These are phyloP conservation scores for Serendipita sp. DNA, from an alignment of 768 basidiomycete species.

Conservation along the genomic window DNA sequence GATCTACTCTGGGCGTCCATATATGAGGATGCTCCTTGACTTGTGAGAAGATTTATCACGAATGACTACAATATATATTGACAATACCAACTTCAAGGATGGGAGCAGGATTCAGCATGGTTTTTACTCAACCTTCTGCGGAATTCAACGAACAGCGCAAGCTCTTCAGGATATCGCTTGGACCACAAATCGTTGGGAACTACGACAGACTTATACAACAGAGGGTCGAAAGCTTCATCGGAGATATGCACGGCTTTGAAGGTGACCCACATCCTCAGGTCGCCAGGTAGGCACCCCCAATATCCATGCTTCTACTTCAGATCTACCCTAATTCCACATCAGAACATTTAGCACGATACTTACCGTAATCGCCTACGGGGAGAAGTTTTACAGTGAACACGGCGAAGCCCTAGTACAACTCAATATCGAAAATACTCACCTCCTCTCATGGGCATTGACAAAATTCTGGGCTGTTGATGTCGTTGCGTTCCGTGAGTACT, in stretches of 20 bases:
- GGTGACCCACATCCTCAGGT: not conserved
- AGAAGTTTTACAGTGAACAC: not conserved
- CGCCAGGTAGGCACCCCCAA: not conserved
- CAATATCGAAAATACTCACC: not conserved
- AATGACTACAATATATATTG: not conserved
- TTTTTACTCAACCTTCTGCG: not conserved
- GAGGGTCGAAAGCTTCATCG: not conserved
- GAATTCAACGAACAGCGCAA: not conserved
- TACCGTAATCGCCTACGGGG: not conserved
- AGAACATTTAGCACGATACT: not conserved
- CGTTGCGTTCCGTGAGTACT: not conserved
- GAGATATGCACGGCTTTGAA: not conserved
- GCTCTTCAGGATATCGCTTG: not conserved
- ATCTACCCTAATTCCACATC: not conserved
- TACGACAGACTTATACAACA: not conserved
- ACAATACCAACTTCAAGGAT: not conserved
- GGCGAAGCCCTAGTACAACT: not conserved
- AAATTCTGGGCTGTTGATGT: not conserved
- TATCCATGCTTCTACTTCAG: not conserved
- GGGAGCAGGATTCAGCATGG: not conserved
- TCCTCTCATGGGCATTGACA: not conserved
- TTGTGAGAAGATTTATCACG: not conserved
- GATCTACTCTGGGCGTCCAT: conserved; percentile 19
- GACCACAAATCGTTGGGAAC: not conserved
- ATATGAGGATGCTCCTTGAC: conserved; percentile 6